Percentiles rank a stretch among this genome's conserved stretches.
These are phyloP conservation scores for Antitrichia curtipendula DNA, from an alignment of 225 moss, liverwort and hornwort genomes.

Conservation along the genomic window DNA sequence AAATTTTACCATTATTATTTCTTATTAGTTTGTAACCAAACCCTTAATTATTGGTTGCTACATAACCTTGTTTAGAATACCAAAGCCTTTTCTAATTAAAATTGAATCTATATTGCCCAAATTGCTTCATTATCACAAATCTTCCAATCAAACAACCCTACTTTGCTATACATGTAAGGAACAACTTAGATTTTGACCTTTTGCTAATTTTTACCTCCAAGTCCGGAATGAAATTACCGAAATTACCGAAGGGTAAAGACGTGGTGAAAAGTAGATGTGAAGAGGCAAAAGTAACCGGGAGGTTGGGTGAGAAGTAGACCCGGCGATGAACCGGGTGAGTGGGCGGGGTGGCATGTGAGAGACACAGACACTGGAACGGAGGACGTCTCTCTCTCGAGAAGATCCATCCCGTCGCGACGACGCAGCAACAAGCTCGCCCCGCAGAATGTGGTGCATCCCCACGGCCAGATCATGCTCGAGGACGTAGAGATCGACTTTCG, in stretches of 20 bases:
- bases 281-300: background rate
- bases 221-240: background rate
- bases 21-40: background rate
- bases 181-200: no score
- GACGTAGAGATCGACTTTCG: background rate
- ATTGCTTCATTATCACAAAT: background rate
- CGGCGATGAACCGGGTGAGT: background rate
- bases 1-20: background rate
- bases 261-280: background rate
- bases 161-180: background rate
- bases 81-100: background rate
- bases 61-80: no score
- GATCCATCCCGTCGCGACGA: constrained; percentile 2
- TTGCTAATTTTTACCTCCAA: no score
- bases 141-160: background rate
- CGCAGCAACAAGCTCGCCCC: background rate
- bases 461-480: background rate
- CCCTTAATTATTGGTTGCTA: fast-evolving
- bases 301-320: background rate
- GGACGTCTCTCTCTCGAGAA: background rate
- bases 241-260: background rate
- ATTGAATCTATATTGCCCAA: no score
- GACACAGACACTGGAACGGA: background rate
- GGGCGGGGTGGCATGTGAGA: background rate
- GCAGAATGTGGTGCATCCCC: constrained; percentile 8